Evolutionary conservation across 106 monocot genomes (phyloP).

Genomic region (Dendrobium officinale): DNA sequence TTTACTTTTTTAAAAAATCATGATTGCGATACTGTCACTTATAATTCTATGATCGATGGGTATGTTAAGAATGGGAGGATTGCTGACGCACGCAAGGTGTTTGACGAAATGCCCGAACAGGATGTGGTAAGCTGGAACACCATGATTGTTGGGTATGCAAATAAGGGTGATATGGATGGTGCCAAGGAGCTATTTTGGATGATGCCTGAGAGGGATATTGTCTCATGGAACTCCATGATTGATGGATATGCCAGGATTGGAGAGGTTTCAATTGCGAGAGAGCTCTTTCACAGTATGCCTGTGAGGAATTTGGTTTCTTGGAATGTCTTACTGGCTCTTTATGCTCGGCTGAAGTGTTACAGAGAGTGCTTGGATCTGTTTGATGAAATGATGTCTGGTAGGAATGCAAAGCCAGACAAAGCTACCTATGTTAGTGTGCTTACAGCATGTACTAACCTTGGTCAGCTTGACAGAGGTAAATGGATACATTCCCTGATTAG

Average conservation of each 20-base stretch:
- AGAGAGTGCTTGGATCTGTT: slow-evolving; percentile 55
- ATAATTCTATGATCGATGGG: slow-evolving; percentile 48
- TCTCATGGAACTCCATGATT: slow-evolving; percentile 63
- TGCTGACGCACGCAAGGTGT: slow-evolving; percentile 24
- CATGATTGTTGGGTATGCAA: slow-evolving; percentile 42
- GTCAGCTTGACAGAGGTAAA: slow-evolving; percentile 48
- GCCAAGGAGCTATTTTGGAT: slow-evolving; percentile 32
- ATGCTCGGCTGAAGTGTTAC: slow-evolving; percentile 37
- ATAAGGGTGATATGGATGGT: slow-evolving; percentile 31
- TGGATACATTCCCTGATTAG: slow-evolving; percentile 54
- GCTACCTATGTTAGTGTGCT: slow-evolving; percentile 67
- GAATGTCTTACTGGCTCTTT: slow-evolving; percentile 63
- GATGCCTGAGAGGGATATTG: slow-evolving; percentile 48
- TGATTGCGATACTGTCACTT: slow-evolving; percentile 33
- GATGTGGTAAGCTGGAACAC: slow-evolving; percentile 52
- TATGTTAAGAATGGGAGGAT: slow-evolving; percentile 38
- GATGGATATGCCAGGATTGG: slow-evolving; percentile 38
- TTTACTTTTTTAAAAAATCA: slow-evolving; percentile 1
- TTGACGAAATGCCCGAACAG: slow-evolving; percentile 42
- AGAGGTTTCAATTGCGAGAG: slow-evolving; percentile 22
- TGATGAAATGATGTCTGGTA: slow-evolving; percentile 32
- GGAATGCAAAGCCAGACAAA: slow-evolving; percentile 28
- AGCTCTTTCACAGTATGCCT: slow-evolving; percentile 52
- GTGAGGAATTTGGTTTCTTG: slow-evolving; percentile 43
- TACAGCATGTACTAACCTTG: slow-evolving; percentile 41